A percentile compares a stretch with the other conserved stretches of the same genome.
These are phyloP conservation scores for Aspergillus nidulans DNA, from an alignment of 495 filamentous ascomycete species.

Conservation along the genomic window DNA sequence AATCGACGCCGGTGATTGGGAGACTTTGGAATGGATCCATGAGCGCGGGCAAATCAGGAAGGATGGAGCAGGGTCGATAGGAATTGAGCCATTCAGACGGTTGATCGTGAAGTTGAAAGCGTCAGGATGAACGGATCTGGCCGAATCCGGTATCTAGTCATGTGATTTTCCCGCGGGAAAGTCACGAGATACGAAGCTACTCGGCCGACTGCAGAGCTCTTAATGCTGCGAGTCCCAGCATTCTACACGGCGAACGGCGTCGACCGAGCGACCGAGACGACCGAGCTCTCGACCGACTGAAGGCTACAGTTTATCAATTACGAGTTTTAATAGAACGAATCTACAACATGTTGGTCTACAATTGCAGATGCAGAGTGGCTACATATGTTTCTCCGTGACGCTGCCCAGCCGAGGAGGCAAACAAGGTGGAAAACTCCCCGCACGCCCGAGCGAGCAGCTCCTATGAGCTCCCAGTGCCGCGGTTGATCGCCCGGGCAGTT, in stretches of 20 bases:
- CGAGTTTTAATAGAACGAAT: too few relatives aligned
- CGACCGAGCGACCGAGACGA: conserved; percentile 12
- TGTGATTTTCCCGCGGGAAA: conserved; percentile 35
- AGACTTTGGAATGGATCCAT: background rate
- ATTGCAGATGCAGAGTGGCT: too few relatives aligned
- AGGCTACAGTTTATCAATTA: background rate
- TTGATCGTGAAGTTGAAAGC: background rate
- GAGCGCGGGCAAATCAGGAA: conserved; percentile 4
- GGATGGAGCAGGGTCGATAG: conserved; percentile 8
- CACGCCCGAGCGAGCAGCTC: conserved; percentile 14
- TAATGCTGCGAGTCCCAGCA: background rate
- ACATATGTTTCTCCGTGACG: too few relatives aligned
- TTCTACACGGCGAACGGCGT: background rate
- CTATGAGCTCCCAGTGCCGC: conserved; percentile 14
- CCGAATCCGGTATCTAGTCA: conserved; percentile 6
- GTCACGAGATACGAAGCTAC: background rate
- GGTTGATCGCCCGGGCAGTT: conserved; percentile 1
- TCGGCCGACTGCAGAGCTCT: conserved; percentile 31
- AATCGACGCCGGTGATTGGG: conserved; percentile 6
- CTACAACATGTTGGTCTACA: too few relatives aligned
- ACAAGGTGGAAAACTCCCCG: conserved; percentile 15
- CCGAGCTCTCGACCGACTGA: conserved; percentile 7
- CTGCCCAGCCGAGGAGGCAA: conserved; percentile 18
- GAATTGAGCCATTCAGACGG: conserved; percentile 7
- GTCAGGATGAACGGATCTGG: conserved; percentile 15